Percentiles rank a stretch among this genome's conserved stretches.
Conservation (phyloP, 805 yeast species). For the Cyberlindnera euphorbiae region DNA sequence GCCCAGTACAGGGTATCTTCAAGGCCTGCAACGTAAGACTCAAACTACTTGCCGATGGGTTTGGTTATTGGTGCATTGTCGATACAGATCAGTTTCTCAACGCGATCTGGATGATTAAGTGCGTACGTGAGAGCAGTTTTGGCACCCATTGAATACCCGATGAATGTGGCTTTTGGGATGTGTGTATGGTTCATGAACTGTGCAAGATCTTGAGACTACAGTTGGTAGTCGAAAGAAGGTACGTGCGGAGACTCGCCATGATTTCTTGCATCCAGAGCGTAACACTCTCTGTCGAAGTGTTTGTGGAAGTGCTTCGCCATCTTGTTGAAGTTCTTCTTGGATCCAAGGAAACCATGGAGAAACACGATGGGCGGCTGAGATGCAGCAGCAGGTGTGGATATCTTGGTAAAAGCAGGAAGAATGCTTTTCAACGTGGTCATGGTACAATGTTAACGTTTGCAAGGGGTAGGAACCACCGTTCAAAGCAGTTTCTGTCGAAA, state of each 20-base stretch:
- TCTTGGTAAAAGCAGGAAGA: constrained; percentile 9
- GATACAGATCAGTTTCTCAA: constrained; percentile 40
- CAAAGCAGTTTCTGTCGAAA: no score
- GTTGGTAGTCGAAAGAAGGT: constrained; percentile 32
- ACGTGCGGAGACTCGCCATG: constrained; percentile 52
- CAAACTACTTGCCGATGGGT: constrained; percentile 31
- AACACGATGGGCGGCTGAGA: constrained; percentile 34
- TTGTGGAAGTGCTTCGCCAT: constrained; percentile 34
- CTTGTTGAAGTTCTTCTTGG: constrained; percentile 37
- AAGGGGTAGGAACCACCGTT: no score
- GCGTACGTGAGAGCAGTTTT: constrained; percentile 47
- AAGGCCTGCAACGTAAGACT: constrained; percentile 6
- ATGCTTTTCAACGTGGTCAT: constrained; percentile 1
- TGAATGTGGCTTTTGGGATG: constrained; percentile 29
- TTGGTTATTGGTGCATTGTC: constrained; percentile 40
- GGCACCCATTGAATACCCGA: constrained; percentile 63
- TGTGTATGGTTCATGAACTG: constrained; percentile 13
- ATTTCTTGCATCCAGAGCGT: constrained; percentile 48
- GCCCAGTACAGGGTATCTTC: constrained; percentile 9
- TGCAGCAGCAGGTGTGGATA: background rate
- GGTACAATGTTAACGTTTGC: background rate
- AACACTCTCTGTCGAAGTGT: constrained; percentile 30
- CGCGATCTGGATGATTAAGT: constrained; percentile 31
- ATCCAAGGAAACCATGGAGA: constrained; percentile 55
- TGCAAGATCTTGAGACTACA: constrained; percentile 19